phyloP scores from a whole-genome alignment of 148 eudicot species.

The Heliosperma pusillum region DNA sequence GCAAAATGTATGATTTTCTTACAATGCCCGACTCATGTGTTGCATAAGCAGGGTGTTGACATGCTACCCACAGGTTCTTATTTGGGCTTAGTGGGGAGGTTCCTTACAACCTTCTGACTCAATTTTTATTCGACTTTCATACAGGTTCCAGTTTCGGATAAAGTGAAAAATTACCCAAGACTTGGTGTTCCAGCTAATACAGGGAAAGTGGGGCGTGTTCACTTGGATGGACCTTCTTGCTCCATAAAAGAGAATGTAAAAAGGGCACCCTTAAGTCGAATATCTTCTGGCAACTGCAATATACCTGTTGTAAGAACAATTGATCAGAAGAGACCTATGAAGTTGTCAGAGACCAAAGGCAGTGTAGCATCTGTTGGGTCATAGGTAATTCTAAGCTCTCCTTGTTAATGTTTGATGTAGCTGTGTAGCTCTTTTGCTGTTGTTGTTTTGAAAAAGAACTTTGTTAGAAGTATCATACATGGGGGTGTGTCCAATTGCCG shows the following conservation, averaged over 20 bases:
- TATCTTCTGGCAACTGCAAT: conserved; percentile 17
- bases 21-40: neutral
- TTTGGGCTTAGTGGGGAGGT: neutral
- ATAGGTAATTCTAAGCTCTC: conserved; percentile 14
- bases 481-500: neutral
- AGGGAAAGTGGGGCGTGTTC: conserved; percentile 12
- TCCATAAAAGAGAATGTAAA: conserved; percentile 17
- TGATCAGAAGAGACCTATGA: conserved; percentile 11
- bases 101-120: neutral
- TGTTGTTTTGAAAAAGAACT: no score
- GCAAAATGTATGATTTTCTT: neutral
- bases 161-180: conserved; percentile 5
- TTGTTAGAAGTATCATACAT: neutral
- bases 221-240: neutral
- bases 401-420: neutral
- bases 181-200: neutral
- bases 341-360: conserved; percentile 6
- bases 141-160: conserved; percentile 17
- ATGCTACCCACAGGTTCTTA: neutral
- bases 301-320: conserved; percentile 11
- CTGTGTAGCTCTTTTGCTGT: neutral
- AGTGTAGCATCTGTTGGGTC: conserved; percentile 16
- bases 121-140: neutral
- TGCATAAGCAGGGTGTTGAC: neutral
- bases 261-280: conserved; percentile 12